These are phyloP conservation scores for Dalbergia cochinchinensis DNA, from an alignment of 306 rosid species.

Conservation along the genomic window DNA sequence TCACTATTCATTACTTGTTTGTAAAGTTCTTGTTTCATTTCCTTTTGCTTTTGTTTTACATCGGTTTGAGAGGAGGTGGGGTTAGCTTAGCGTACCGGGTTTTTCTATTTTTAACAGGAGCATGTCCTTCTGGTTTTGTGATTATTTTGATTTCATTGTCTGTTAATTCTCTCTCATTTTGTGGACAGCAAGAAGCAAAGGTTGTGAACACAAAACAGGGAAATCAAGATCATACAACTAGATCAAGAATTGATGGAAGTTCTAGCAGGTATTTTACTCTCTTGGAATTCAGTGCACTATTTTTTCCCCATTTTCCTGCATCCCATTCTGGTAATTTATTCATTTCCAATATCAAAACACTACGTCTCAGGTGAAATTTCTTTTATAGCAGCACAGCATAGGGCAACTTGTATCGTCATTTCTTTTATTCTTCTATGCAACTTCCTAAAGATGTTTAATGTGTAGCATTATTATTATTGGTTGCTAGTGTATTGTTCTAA, in stretches of 20 bases:
- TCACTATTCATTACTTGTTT: constrained; percentile 2
- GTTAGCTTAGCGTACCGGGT: constrained; percentile 4
- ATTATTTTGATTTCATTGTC: constrained; percentile 34
- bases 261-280: constrained; percentile 63
- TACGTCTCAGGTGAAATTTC: constrained; percentile 34
- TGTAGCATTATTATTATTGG: constrained; percentile 19
- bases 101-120: constrained; percentile 26
- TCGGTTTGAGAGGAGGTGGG: constrained; percentile 11
- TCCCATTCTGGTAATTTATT: constrained; percentile 1
- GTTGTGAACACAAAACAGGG: constrained; percentile 56
- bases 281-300: constrained; percentile 15
- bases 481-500: constrained; percentile 13
- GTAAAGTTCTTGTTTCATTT: neutral
- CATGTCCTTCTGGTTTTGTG: constrained; percentile 24
- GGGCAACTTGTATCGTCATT: neutral
- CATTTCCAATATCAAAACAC: constrained; percentile 32
- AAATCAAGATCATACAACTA: constrained; percentile 48
- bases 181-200: constrained; percentile 77
- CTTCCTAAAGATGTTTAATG: constrained; percentile 30
- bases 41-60: constrained; percentile 14
- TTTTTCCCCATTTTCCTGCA: constrained; percentile 1
- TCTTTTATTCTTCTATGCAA: constrained; percentile 2
- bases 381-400: constrained; percentile 10
- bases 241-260: constrained; percentile 56
- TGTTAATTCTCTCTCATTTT: constrained; percentile 29